These are phyloP conservation scores for Sergeia podlipaevii DNA, from an alignment of 208 protist species.

Conservation along the genomic window DNA sequence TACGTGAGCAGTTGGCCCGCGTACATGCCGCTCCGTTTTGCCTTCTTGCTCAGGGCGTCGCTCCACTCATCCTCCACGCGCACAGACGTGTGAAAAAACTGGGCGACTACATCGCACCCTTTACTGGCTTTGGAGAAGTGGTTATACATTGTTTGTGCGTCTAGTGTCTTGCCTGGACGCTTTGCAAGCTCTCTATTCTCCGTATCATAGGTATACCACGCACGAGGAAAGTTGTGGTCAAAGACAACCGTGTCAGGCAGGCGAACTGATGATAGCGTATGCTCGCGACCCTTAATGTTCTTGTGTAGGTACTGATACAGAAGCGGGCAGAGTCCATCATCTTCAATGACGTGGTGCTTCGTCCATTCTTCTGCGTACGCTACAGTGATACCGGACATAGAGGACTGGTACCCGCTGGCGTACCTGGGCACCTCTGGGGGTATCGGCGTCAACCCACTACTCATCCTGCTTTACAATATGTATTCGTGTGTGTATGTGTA, in stretches of 20 bases:
- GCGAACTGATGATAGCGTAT: constrained; percentile 44
- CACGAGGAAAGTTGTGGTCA: constrained; percentile 93
- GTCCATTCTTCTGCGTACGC: constrained; percentile 66
- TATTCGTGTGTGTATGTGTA: constrained; percentile 6
- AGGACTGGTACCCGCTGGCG: constrained; percentile 41
- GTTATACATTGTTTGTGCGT: constrained; percentile 81
- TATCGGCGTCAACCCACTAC: constrained; percentile 14
- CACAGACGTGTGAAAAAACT: constrained; percentile 75
- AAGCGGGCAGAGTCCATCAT: constrained; percentile 72
- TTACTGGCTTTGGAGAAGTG: constrained; percentile 34
- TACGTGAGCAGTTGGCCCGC: constrained; percentile 58
- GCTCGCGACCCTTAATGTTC: constrained; percentile 76
- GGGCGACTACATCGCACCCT: constrained; percentile 76
- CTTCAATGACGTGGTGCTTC: constrained; percentile 80
- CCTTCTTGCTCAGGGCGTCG: constrained; percentile 16
- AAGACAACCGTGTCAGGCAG: constrained; percentile 91
- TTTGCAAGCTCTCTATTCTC: constrained; percentile 80
- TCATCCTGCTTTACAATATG: neutral
- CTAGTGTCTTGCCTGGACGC: constrained; percentile 77
- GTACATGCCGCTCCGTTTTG: constrained; percentile 8
- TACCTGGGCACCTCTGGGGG: constrained; percentile 45
- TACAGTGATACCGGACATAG: constrained; percentile 56
- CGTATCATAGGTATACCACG: constrained; percentile 88
- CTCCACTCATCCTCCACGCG: constrained; percentile 39
- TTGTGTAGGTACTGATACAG: constrained; percentile 87